Base-by-base conservation (phyloP, 163 green algal species). In the Trebouxia gelatinosa region DNA sequence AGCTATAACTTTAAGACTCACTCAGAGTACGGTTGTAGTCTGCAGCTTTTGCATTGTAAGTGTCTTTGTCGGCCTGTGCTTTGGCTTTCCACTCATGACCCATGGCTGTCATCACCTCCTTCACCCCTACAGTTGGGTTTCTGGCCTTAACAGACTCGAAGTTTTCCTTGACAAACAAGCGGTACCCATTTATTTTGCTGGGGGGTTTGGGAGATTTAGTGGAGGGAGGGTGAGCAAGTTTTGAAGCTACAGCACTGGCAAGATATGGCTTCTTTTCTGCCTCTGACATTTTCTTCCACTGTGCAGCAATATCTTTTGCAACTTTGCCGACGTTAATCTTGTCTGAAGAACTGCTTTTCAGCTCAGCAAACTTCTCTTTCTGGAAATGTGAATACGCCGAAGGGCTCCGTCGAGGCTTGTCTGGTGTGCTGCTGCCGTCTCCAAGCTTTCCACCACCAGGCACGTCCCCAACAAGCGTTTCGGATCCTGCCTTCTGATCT, bases 221-320 rank as follows among this genome's bases (percentile, higher is more conserved):
- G 34, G 46, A 40, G 62, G 35, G 19, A 51, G 34, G 19, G 17
- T 23, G 23, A 5, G 62, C 9, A 35, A 46, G 3, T 46, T 70
- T 70, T n/a, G n/a, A n/a, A n/a, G 61, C 61, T 7, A 11, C 1
- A 29, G 19, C 21, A 5, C 23, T n/a, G 2, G 34, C 64, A 35
- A 54, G 17, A 23, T 72, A 72, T 23, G 64, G 64, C 64, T 51
- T 13, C 21, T 51, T 50, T 26, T 72, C 35, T 54, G 31, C 17
- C 0, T 72, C 64, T 54, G 64, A 35, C 64, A 72, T 26, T 21
- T 21, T 23, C 37, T 72, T 51, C 64, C 64, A 72, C 9, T 72
- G 50, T 46, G 64, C 64, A 37, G 19, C 35, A 32, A 72, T 29
- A 5, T 72, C 64, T 23, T 29, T 7, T 0, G 11, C 17, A 28